Evolutionary conservation across 257 asterid species (phyloP).

Genomic region (Eustoma russellianum): DNA sequence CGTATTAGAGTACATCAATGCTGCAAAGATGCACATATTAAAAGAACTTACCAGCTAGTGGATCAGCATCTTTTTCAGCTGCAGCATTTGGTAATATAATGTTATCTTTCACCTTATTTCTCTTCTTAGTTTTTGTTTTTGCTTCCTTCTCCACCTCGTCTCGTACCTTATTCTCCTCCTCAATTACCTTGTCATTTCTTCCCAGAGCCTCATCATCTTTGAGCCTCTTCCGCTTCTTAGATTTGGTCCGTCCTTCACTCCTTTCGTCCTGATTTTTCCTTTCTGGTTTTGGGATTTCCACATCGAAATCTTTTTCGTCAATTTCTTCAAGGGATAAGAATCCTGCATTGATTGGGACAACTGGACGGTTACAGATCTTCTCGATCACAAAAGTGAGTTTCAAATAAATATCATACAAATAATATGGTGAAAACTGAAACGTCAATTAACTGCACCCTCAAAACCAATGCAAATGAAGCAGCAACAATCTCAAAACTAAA

Average conservation of each 20-base stretch:
- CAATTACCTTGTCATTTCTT: constrained; percentile 19
- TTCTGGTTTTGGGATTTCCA: constrained; percentile 38
- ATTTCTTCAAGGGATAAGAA: constrained; percentile 87
- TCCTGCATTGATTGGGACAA: constrained; percentile 37
- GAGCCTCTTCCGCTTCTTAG: constrained; percentile 30
- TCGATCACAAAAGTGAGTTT: background rate
- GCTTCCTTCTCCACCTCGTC: constrained; percentile 22
- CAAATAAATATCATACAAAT: background rate
- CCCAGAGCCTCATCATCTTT: constrained; percentile 19
- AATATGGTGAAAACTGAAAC: background rate
- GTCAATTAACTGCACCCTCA: background rate
- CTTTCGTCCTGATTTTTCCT: constrained; percentile 18
- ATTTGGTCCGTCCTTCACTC: constrained; percentile 22
- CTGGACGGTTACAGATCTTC: too few species aligned
- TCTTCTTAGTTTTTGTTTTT: constrained; percentile 21
- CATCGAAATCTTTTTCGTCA: constrained; percentile 60
- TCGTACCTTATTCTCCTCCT: constrained; percentile 18
- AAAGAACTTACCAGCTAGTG: constrained; percentile 40
- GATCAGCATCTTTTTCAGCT: constrained; percentile 23
- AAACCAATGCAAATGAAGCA: background rate
- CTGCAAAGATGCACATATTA: constrained; percentile 3
- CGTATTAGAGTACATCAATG: constrained; percentile 2
- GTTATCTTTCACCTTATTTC: constrained; percentile 31
- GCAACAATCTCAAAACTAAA: too few species aligned
- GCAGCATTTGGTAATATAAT: constrained; percentile 18